Base-by-base conservation (phyloP, 129 eudicot species). In the Smallanthus sonchifolius region DNA sequence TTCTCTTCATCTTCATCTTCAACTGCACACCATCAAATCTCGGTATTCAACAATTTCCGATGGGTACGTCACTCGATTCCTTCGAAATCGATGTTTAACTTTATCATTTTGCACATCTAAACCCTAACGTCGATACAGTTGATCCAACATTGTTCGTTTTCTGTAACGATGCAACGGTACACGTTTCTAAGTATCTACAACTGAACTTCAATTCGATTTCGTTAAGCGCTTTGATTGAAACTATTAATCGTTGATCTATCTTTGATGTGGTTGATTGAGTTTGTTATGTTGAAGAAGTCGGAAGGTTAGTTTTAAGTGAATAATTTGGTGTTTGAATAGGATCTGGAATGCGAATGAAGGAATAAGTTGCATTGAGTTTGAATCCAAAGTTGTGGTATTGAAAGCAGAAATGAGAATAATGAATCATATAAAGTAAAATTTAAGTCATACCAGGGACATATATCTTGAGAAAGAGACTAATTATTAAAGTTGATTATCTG, bases 51-150 rank as follows among this genome's bases (percentile, higher is more conserved):
- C 80, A 11, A 17, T 10, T 59, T 68, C 47, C 69, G 62, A 77
- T 77, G 81, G 81, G 81, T 77, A 77, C 1, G 75, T 34, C 49
- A 34, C 30, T 77, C 62, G 14, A 43, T 32, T 77, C 34, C 67
- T 38, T 76, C 67, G 52, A 37, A 39, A 24, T 55, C 65, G 51
- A 2, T 67, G 35, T 35, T 35, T 30, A 30, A 15, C 13, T 44
- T 4, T 44, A 16, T 74, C 34, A 9, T 47, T 61, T 35, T 74
- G 69, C 45, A 30, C 77, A 61, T 74, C 57, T 44, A 57, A 68
- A 77, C 81, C 81, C 81, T 77, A 77, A 77, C 7, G 35, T 35
- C 10, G 10, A 19, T 13, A 10, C 45, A 60, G 20, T 56, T 76
- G 15, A 57, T 68, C 20, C 69, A 57, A 59, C 40, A 69, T 34